Percentiles rank a stretch among this genome's conserved stretches.
These are phyloP conservation scores for Saccharomycopsis javanensis DNA, from an alignment of 805 yeast species.

Conservation along the genomic window DNA sequence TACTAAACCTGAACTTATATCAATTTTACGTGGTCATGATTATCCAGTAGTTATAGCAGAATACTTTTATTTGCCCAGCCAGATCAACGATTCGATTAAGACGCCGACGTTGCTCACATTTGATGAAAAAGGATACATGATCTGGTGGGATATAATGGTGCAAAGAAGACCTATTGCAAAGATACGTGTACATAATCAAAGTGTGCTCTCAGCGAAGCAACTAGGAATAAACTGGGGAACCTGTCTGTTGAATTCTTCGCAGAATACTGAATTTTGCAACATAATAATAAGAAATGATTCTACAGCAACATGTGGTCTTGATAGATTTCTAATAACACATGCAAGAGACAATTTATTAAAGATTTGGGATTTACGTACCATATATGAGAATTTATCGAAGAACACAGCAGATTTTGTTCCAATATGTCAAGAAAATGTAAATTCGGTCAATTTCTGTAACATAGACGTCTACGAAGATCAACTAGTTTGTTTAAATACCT, in stretches of 20 bases:
- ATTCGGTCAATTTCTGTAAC: conserved; percentile 63
- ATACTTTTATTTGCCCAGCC: conserved; percentile 15
- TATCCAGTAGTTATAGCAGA: conserved; percentile 17
- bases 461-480: conserved; percentile 34
- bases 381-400: conserved; percentile 17
- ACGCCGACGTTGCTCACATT: conserved; percentile 39
- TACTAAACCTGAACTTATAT: neutral
- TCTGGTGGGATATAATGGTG: conserved; percentile 52
- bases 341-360: conserved; percentile 52
- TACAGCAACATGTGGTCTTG: no score
- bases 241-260: conserved; percentile 6
- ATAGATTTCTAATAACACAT: conserved; percentile 48
- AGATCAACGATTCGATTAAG: conserved; percentile 9
- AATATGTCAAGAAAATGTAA: conserved; percentile 51
- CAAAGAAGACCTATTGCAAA: conserved; percentile 43
- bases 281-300: no score
- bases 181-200: conserved; percentile 51
- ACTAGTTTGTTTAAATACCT: conserved; percentile 52
- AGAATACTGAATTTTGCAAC: conserved; percentile 21
- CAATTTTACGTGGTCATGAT: conserved; percentile 18
- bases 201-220: conserved; percentile 42
- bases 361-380: conserved; percentile 33
- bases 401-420: conserved; percentile 23
- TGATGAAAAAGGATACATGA: conserved; percentile 53
- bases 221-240: conserved; percentile 29